These are phyloP conservation scores for Sclerospora graminicola DNA, from an alignment of 352 stramenopile species.

Conservation along the genomic window DNA sequence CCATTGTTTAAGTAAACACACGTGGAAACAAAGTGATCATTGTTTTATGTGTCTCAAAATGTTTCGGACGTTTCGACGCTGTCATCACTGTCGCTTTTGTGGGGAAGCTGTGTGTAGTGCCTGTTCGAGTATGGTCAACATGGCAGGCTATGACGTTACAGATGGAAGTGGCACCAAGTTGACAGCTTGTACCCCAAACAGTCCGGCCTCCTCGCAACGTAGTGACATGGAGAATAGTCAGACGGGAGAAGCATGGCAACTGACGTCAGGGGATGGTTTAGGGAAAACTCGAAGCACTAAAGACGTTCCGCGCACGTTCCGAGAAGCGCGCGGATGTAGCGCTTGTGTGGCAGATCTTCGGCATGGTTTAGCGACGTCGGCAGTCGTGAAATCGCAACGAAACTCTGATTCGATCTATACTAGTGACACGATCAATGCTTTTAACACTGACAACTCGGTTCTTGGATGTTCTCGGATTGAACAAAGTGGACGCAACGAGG, in stretches of 20 bases:
- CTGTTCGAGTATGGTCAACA: conserved; percentile 50
- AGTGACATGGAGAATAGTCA: conserved; percentile 14
- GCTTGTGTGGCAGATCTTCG: conserved; percentile 25
- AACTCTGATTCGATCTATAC: conserved; percentile 11
- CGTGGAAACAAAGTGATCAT: conserved; percentile 58
- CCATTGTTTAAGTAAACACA: conserved; percentile 24
- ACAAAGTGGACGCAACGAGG: conserved; percentile 12
- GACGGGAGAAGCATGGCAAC: conserved; percentile 18
- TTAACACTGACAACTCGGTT: conserved; percentile 9
- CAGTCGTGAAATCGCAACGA: conserved; percentile 3
- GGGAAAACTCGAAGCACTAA: conserved; percentile 4
- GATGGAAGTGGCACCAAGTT: conserved; percentile 17
- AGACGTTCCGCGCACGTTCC: conserved; percentile 5
- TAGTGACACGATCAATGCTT: conserved; percentile 7
- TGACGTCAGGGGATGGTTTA: conserved; percentile 2
- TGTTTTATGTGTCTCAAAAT: conserved; percentile 60
- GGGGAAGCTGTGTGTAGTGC: conserved; percentile 54
- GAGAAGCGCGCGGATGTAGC: conserved; percentile 21
- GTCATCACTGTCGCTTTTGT: conserved; percentile 68
- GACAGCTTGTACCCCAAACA: conserved; percentile 6
- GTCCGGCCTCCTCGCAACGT: conserved; percentile 6
- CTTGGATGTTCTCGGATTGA: conserved; percentile 12
- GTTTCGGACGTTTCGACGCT: conserved; percentile 60
- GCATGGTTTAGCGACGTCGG: conserved; percentile 17
- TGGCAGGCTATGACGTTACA: conserved; percentile 27